Base-by-base conservation (phyloP, 2,329 filamentous ascomycete species). In the Fusarium redolens region DNA sequence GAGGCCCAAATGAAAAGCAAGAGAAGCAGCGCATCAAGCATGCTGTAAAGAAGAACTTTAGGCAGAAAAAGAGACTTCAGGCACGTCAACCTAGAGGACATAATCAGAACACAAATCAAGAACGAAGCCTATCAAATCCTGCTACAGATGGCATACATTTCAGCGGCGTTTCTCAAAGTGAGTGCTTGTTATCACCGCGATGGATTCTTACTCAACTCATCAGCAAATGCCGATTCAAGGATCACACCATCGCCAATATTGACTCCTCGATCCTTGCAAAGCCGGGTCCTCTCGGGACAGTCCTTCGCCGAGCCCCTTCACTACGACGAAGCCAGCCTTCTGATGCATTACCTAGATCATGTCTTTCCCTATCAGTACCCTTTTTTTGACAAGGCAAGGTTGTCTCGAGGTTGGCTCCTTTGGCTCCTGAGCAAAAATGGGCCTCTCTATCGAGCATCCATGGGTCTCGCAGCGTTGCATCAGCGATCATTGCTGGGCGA, bases 61-160 rank as follows among this genome's bases (percentile, higher is more conserved):
- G 15, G 22, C 20, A 50, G 30, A 18, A 33, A 4, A 50, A 33
- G 9, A 22, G 30, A 4, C 30, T 50, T 4, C 47, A 50, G 11
- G 30, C 30, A 13, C 20, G 30, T 4, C 30, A n/a, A 2, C 47
- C 17, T 1, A 18, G 47, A 50, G 30, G 22, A 10, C 2, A 7
- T 5, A 22, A 33, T 33, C 14, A 0, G 11, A 12, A 31, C 3
- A 2, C 28, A 0, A 17, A 1, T 17, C 28, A n/a, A 31, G 45
- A 0, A 17, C 14, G 17, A 3, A 48, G 10, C 15, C 20, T 9
- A 9, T 8, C 28, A 1, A 22, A 4, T 2, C 3, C 8, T 48
- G 4, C 14, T 31, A 11, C 3, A n/a, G 4, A 13, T 12, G 14
- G 3, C 14, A 31, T 8, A 12, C 28, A 17, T 4, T 0, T 3